A percentile compares a stretch with the other conserved stretches of the same genome.
Evolutionary conservation across 208 protist species (phyloP).

Genomic region (Borovskyia barvae): DNA sequence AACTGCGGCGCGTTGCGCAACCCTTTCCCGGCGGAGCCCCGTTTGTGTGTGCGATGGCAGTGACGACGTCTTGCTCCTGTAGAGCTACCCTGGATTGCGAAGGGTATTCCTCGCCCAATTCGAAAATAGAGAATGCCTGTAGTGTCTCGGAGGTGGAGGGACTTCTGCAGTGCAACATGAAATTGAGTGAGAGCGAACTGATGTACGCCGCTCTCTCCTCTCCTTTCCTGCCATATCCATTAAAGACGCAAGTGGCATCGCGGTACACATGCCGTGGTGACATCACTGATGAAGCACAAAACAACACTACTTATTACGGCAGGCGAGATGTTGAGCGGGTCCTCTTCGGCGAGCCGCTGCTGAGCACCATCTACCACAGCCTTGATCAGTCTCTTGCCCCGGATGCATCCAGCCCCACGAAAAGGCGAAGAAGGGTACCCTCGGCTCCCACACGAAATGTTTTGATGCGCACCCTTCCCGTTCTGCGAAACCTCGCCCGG

Average conservation of each 20-base stretch:
- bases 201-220: conserved; percentile 28
- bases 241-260: conserved; percentile 15
- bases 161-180: conserved; percentile 26
- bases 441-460: neutral
- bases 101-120: too few relatives aligned
- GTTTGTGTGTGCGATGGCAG: conserved; percentile 73
- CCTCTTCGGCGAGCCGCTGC: conserved; percentile 27
- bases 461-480: conserved; percentile 30
- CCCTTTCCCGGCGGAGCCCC: conserved; percentile 79
- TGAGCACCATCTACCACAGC: conserved; percentile 19
- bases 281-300: neutral
- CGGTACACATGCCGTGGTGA: neutral
- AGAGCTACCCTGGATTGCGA: conserved; percentile 4
- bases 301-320: too few relatives aligned
- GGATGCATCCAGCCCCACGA: neutral
- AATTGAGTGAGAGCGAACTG: conserved; percentile 22
- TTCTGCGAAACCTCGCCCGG: conserved; percentile 49
- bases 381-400: conserved; percentile 4
- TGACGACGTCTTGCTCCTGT: conserved; percentile 22
- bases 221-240: conserved; percentile 29
- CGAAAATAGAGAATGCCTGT: conserved; percentile 26
- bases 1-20: conserved; percentile 78
- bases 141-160: conserved; percentile 56
- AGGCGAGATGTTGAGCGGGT: conserved; percentile 1
- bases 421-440: too few relatives aligned